These are phyloP conservation scores for Lentinula novae-zelandiae DNA, from an alignment of 1,284 basidiomycete genomes.

Conservation along the genomic window DNA sequence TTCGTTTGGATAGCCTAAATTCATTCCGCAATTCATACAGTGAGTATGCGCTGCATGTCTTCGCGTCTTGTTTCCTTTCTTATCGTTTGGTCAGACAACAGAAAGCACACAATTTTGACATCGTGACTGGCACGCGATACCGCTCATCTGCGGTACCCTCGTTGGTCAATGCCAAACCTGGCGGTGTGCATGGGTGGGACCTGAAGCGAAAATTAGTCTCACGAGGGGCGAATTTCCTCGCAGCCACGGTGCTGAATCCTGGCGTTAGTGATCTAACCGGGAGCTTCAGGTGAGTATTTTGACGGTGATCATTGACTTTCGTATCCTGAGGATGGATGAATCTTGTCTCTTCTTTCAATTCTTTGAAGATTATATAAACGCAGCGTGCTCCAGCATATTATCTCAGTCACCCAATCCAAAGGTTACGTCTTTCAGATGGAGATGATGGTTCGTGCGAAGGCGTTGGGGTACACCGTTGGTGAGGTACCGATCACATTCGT, in stretches of 20 bases:
- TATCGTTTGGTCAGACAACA: slow-evolving; percentile 52
- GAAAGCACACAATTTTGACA: slow-evolving; percentile 78
- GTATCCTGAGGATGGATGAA: neutral
- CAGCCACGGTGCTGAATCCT: slow-evolving; percentile 76
- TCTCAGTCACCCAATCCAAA: slow-evolving; percentile 77
- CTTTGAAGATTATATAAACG: slow-evolving; percentile 69
- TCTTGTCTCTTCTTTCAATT: neutral
- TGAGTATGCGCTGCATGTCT: slow-evolving; percentile 25
- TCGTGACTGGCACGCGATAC: slow-evolving; percentile 93
- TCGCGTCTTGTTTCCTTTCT: slow-evolving; percentile 10
- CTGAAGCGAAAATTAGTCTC: slow-evolving; percentile 84
- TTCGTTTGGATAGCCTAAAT: slow-evolving; percentile 64
- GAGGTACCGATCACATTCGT: slow-evolving; percentile 94
- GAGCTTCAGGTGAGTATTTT: slow-evolving; percentile 66
- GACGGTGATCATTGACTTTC: neutral
- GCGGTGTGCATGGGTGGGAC: slow-evolving; percentile 89
- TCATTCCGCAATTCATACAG: slow-evolving; percentile 87
- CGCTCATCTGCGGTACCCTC: slow-evolving; percentile 52
- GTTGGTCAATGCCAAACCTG: slow-evolving; percentile 51
- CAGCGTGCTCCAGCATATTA: slow-evolving; percentile 76
- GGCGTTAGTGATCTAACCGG: slow-evolving; percentile 87
- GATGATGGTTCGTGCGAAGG: slow-evolving; percentile 88
- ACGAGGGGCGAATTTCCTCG: slow-evolving; percentile 83
- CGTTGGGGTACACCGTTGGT: slow-evolving; percentile 79
- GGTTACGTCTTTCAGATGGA: slow-evolving; percentile 98